Evolutionary conservation across 768 basidiomycete species (phyloP).

Genomic region (Mycena sanguinolenta): DNA sequence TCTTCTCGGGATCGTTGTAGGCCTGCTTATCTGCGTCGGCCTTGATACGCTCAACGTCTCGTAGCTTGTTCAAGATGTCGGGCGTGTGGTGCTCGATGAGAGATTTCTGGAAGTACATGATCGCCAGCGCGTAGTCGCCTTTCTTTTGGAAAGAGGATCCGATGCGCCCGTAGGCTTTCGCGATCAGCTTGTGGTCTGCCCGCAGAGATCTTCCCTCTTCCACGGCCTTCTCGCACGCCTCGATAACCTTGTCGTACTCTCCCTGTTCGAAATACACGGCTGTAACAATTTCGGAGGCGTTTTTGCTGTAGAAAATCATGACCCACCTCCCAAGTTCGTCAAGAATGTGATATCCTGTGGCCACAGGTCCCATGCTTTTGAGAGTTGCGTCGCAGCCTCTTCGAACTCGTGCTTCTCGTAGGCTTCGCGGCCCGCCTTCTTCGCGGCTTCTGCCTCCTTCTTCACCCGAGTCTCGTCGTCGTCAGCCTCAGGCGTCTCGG

Average conservation of each 20-base stretch:
- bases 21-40: too few species aligned
- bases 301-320: neutral
- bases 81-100: slow-evolving; percentile 97
- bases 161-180: slow-evolving; percentile 93
- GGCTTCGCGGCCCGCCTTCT: slow-evolving; percentile 81
- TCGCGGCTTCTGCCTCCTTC: slow-evolving; percentile 83
- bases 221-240: slow-evolving; percentile 94
- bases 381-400: slow-evolving; percentile 80
- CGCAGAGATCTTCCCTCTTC: slow-evolving; percentile 93
- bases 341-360: slow-evolving; percentile 95
- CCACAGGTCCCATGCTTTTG: slow-evolving; percentile 92
- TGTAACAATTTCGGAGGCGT: slow-evolving; percentile 41
- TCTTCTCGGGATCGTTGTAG: too few species aligned
- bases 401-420: slow-evolving; percentile 91
- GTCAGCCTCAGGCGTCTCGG: slow-evolving; percentile 77
- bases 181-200: slow-evolving; percentile 94
- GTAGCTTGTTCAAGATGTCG: slow-evolving; percentile 90
- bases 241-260: slow-evolving; percentile 91
- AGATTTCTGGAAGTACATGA: slow-evolving; percentile 95
- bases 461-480: slow-evolving; percentile 80
- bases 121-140: slow-evolving; percentile 78
- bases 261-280: slow-evolving; percentile 96
- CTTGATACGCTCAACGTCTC: slow-evolving; percentile 88
- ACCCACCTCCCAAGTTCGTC: slow-evolving; percentile 87
- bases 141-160: slow-evolving; percentile 90